Percentiles rank a stretch among this genome's conserved stretches.
Conservation (phyloP, 1,284 basidiomycete genomes). For the Naganishia liquefaciens region DNA sequence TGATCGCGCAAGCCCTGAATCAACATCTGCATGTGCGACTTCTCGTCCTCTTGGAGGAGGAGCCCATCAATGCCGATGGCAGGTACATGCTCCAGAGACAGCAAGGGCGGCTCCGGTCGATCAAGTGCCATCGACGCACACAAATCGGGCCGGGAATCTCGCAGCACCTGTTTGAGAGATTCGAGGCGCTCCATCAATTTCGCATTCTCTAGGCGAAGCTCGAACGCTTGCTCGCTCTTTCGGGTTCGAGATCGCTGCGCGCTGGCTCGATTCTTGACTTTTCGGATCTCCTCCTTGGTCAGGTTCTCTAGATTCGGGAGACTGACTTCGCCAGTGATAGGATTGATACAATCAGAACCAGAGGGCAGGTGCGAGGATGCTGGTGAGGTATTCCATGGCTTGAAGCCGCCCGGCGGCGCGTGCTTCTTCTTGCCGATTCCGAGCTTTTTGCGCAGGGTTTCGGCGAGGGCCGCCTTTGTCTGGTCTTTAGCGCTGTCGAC, state of each 20-base stretch:
- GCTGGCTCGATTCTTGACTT: constrained; percentile 35
- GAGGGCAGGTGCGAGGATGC: constrained; percentile 34
- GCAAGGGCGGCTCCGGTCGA: constrained; percentile 14
- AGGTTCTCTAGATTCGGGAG: constrained; percentile 32
- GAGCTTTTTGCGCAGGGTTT: constrained; percentile 4
- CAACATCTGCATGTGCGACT: constrained; percentile 32
- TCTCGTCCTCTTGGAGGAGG: constrained; percentile 29
- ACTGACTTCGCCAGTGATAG: constrained; percentile 34
- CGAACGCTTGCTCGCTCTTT: constrained; percentile 30
- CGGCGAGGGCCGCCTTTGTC: not conserved
- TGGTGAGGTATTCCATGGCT: constrained; percentile 35
- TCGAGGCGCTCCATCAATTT: constrained; percentile 31
- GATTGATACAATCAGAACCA: constrained; percentile 34
- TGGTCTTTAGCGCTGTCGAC: not conserved
- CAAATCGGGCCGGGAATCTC: constrained; percentile 9
- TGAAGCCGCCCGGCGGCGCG: constrained; percentile 32
- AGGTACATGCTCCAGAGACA: not conserved
- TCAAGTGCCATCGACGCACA: constrained; percentile 12
- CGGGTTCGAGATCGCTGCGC: constrained; percentile 32
- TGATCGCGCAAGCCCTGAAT: constrained; percentile 29
- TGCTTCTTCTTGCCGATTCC: constrained; percentile 29
- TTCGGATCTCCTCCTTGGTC: constrained; percentile 35
- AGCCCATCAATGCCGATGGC: not conserved
- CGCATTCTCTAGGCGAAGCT: constrained; percentile 29
- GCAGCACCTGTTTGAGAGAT: constrained; percentile 10